Percentiles rank a stretch among this genome's conserved stretches.
phyloP scores from a whole-genome alignment of 129 eudicot species.

The Helianthus tuberosus region DNA sequence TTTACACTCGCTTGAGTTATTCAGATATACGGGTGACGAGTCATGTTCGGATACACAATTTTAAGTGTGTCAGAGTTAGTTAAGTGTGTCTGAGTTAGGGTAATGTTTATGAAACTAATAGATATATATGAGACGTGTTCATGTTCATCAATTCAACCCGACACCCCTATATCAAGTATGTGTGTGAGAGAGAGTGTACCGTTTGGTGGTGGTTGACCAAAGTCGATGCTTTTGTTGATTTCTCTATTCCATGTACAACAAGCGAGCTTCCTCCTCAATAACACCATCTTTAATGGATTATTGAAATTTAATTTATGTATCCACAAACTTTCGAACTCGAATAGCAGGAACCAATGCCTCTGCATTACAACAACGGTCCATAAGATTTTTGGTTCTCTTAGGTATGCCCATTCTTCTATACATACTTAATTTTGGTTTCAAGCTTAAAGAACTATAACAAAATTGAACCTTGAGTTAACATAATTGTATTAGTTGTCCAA shows the following conservation, averaged over 20 bases:
- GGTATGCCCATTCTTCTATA: neutral
- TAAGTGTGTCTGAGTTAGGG: no score
- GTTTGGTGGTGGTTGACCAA: constrained; percentile 62
- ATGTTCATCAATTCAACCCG: no score
- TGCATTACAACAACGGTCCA: constrained; percentile 23
- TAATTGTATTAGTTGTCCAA: no score
- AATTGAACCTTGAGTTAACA: no score
- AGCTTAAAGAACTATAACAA: no score
- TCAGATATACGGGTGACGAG: no score
- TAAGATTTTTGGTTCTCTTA: neutral
- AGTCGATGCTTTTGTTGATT: constrained; percentile 67
- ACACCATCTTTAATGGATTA: constrained; percentile 25
- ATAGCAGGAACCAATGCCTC: constrained; percentile 21
- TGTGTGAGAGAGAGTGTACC: constrained; percentile 37
- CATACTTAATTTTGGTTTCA: no score
- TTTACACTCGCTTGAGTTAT: no score
- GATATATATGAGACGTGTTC: no score
- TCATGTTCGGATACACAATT: no score
- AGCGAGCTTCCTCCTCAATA: constrained; percentile 55
- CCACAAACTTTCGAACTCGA: constrained; percentile 14
- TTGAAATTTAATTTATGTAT: neutral
- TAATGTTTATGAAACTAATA: no score
- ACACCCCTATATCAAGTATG: neutral
- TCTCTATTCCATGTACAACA: constrained; percentile 71
- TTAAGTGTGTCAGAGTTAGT: no score